These are phyloP conservation scores for Diaporthe humulicola DNA, from an alignment of 2,329 filamentous ascomycete species.

Conservation along the genomic window DNA sequence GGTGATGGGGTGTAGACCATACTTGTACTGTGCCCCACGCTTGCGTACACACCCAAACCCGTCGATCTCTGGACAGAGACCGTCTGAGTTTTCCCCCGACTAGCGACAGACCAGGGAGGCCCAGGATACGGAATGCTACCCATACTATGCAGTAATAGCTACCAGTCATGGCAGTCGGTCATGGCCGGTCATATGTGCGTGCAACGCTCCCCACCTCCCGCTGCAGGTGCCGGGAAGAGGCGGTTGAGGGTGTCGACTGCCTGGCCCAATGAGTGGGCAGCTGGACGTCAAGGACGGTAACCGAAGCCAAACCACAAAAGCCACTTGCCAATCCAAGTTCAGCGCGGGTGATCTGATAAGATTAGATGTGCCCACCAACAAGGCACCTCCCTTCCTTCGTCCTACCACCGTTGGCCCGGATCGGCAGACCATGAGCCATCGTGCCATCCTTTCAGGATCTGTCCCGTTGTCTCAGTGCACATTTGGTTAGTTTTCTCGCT, in stretches of 20 bases:
- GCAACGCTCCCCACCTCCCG: constrained; percentile 26
- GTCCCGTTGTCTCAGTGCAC: background rate
- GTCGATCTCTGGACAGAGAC: background rate
- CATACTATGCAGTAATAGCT: background rate
- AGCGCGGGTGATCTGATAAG: constrained; percentile 34
- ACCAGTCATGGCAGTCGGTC: background rate
- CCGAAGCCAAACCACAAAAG: background rate
- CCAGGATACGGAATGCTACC: background rate
- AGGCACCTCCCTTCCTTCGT: background rate
- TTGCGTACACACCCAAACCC: background rate
- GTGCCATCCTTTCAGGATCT: background rate
- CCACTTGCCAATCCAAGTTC: background rate
- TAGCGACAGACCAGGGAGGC: constrained; percentile 2
- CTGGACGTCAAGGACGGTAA: background rate
- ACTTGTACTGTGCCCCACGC: constrained; percentile 13
- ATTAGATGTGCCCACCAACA: constrained; percentile 22
- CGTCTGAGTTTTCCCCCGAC: constrained; percentile 11
- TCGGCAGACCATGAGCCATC: constrained; percentile 10
- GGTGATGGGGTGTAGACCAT: background rate
- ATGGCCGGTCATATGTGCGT: constrained; percentile 4
- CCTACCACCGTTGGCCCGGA: background rate
- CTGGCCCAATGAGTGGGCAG: constrained; percentile 7
- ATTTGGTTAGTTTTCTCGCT: background rate
- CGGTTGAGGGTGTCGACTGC: background rate
- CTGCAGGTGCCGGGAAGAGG: constrained; percentile 9